These are phyloP conservation scores for Hyphopichia pseudoburtonii DNA, from an alignment of 1,139 yeast genomes.

Conservation along the genomic window DNA sequence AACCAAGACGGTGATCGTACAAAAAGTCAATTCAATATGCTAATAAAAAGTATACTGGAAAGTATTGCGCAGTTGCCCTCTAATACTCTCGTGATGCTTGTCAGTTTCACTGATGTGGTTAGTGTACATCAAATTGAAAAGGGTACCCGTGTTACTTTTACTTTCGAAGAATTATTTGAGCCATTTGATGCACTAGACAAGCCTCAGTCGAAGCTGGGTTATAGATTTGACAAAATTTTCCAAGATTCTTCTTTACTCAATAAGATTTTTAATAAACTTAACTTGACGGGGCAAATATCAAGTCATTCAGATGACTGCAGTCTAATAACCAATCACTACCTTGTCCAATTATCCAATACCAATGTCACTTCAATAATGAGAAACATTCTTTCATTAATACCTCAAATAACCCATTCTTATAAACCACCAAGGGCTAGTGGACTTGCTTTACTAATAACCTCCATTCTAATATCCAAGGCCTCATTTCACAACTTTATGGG, in stretches of 20 bases:
- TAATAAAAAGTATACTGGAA: constrained; percentile 17
- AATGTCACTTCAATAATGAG: constrained; percentile 7
- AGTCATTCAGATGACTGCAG: constrained; percentile 12
- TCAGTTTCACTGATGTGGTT: constrained; percentile 32
- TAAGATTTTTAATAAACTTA: constrained; percentile 10
- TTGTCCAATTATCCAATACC: constrained; percentile 1
- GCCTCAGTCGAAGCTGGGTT: not conserved
- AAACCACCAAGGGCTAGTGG: constrained; percentile 37
- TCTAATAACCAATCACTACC: constrained; percentile 4
- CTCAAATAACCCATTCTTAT: constrained; percentile 24
- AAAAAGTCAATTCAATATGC: constrained; percentile 12
- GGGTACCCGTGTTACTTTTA: not conserved
- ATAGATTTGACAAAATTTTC: not conserved
- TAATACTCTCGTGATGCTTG: constrained; percentile 22
- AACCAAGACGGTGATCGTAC: constrained; percentile 6
- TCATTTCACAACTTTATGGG: constrained; percentile 24
- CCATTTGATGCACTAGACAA: no score
- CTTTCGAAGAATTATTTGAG: constrained; percentile 6
- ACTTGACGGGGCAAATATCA: constrained; percentile 5
- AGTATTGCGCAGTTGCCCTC: constrained; percentile 21
- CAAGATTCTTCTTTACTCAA: constrained; percentile 4
- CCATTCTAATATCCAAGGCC: constrained; percentile 19
- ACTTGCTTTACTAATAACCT: constrained; percentile 25
- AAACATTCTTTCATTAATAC: constrained; percentile 17
- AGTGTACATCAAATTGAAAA: constrained; percentile 18